Evolutionary conservation across 2,329 filamentous ascomycete species (phyloP).

Genomic region (Tolypocladium nubicola): DNA sequence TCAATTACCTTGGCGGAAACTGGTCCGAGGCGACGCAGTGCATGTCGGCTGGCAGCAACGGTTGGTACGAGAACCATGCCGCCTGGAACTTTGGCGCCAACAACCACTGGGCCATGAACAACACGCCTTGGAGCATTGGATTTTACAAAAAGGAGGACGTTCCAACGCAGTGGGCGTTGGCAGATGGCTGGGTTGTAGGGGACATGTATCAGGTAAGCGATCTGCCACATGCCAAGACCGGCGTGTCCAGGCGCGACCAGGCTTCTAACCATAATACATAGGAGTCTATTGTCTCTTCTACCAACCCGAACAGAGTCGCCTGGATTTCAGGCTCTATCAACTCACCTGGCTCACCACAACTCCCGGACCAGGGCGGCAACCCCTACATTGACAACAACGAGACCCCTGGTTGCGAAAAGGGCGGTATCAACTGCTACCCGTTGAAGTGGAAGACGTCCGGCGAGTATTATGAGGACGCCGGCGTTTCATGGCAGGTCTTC

Average conservation of each 20-base stretch:
- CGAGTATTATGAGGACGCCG: conserved; percentile 35
- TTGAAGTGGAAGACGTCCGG: conserved; percentile 42
- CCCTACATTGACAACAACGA: conserved; percentile 40
- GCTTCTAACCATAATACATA: conserved; percentile 4
- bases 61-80: conserved; percentile 39
- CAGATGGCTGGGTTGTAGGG: conserved; percentile 41
- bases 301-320: conserved; percentile 41
- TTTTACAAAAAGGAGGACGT: conserved; percentile 38
- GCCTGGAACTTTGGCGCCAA: conserved; percentile 40
- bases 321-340: conserved; percentile 42
- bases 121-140: conserved; percentile 42
- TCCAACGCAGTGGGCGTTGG: conserved; percentile 43
- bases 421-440: conserved; percentile 39
- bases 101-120: conserved; percentile 41
- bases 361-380: conserved; percentile 28
- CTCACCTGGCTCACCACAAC: conserved; percentile 32
- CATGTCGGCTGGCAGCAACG: conserved; percentile 39
- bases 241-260: conserved; percentile 16
- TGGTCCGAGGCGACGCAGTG: conserved; percentile 42
- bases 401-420: conserved; percentile 30
- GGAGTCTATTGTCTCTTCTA: conserved; percentile 39
- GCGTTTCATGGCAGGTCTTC: conserved; percentile 38
- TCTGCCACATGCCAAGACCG: no score
- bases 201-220: conserved; percentile 41
- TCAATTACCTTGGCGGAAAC: conserved; percentile 41